Percentiles rank a stretch among this genome's conserved stretches.
Evolutionary conservation across 2,329 filamentous ascomycete species (phyloP).

Genomic region (Ploettnerulaceae sp.): DNA sequence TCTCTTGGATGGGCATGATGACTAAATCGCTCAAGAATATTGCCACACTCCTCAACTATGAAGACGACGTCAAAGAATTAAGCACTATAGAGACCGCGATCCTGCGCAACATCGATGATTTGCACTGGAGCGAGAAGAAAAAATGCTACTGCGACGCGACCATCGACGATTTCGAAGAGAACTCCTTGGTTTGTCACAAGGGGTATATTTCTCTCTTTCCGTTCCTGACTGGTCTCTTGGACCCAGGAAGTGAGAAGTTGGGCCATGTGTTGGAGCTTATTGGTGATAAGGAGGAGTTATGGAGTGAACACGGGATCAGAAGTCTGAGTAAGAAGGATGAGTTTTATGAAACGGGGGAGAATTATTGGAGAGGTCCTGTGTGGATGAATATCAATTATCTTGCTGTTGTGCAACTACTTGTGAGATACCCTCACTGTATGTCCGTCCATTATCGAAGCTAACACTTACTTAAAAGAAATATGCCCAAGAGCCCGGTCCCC

Average conservation of each 20-base stretch:
- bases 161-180: constrained; percentile 92
- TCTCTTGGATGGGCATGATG: constrained; percentile 98
- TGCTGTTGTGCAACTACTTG: constrained; percentile 69
- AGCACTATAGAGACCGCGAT: constrained; percentile 71
- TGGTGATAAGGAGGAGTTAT: constrained; percentile 77
- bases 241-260: constrained; percentile 67
- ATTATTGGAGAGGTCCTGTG: constrained; percentile 93
- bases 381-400: constrained; percentile 98
- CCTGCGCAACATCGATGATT: constrained; percentile 77
- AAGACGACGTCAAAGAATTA: constrained; percentile 72
- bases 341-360: constrained; percentile 85
- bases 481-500: constrained; percentile 55
- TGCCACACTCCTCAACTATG: constrained; percentile 66
- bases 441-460: no score
- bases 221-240: constrained; percentile 78
- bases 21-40: constrained; percentile 78
- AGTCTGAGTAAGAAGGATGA: constrained; percentile 80
- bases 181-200: constrained; percentile 86
- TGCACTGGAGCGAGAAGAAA: constrained; percentile 82
- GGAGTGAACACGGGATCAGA: constrained; percentile 81
- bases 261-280: constrained; percentile 73
- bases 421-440: constrained; percentile 45
- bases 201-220: constrained; percentile 93
- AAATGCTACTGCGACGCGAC: constrained; percentile 92
- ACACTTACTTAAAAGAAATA: constrained; percentile 55